Conservation (phyloP, 768 basidiomycete genomes). For the Lentinula aciculospora region DNA sequence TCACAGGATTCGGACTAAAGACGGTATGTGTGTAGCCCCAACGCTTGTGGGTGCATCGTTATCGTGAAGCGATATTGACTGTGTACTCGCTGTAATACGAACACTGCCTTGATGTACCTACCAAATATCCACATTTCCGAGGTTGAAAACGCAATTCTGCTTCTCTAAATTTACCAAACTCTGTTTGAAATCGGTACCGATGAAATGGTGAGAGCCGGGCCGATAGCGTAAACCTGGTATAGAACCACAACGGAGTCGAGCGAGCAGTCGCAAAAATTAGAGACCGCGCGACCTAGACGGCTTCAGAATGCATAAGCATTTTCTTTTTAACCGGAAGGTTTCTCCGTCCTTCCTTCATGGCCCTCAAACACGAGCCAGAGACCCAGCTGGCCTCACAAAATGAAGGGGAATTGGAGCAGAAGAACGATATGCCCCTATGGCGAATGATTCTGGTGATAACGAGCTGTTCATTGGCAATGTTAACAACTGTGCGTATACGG, state of each 20-base stretch:
- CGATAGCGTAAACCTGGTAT: background rate
- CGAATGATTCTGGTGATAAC: background rate
- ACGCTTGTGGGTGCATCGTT: slow-evolving; percentile 87
- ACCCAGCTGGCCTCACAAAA: background rate
- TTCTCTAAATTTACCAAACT: background rate
- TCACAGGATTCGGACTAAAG: slow-evolving; percentile 82
- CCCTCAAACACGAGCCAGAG: background rate
- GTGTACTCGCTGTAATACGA: no score
- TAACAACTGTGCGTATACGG: slow-evolving; percentile 23
- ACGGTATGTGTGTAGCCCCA: slow-evolving; percentile 76
- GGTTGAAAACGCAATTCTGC: background rate
- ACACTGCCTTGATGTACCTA: no score
- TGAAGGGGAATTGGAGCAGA: background rate
- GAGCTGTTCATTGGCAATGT: slow-evolving; percentile 29
- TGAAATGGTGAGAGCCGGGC: background rate
- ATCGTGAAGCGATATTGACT: slow-evolving; percentile 53
- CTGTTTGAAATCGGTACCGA: background rate
- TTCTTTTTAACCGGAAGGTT: background rate
- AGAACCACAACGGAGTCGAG: background rate
- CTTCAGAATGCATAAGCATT: background rate
- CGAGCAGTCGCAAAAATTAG: background rate
- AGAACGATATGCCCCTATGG: background rate
- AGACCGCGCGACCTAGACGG: background rate
- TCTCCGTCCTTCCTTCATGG: background rate
- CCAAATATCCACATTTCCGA: no score